Conservation (phyloP, 2,329 filamentous ascomycete species). For the Dothistroma pini region DNA sequence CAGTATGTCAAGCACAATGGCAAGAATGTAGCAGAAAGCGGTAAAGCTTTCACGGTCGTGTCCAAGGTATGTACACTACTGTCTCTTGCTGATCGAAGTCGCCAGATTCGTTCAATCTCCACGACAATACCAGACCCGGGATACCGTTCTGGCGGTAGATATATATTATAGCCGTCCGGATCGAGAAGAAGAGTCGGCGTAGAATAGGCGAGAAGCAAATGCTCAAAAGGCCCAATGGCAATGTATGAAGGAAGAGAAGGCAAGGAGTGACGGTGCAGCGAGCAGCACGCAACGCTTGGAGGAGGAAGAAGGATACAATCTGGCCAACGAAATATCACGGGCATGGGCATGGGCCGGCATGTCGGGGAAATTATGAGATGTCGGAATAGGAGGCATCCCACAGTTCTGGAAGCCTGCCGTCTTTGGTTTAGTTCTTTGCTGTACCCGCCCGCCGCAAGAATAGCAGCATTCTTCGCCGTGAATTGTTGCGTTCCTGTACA, state of each 20-base stretch:
- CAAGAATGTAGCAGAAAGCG: slow-evolving; percentile 10
- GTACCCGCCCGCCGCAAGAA: not conserved
- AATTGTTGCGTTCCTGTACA: not conserved
- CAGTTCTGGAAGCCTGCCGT: slow-evolving; percentile 18
- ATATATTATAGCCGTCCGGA: slow-evolving; percentile 13
- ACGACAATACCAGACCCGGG: not conserved
- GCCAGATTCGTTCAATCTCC: not conserved
- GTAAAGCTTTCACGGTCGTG: slow-evolving; percentile 10
- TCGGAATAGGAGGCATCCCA: slow-evolving; percentile 19
- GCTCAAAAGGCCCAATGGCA: slow-evolving; percentile 12
- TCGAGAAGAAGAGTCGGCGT: slow-evolving; percentile 8
- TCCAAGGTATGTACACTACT: slow-evolving; percentile 23
- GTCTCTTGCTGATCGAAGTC: slow-evolving; percentile 9
- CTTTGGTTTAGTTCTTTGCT: slow-evolving; percentile 13
- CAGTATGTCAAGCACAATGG: not conserved
- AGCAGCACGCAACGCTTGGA: slow-evolving; percentile 26
- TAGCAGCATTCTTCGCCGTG: not conserved
- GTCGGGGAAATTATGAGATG: slow-evolving; percentile 21
- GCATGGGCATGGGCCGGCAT: slow-evolving; percentile 26
- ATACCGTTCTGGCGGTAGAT: not conserved
- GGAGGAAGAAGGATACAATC: slow-evolving; percentile 22
- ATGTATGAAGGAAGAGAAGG: slow-evolving; percentile 21
- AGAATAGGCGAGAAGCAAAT: slow-evolving; percentile 17
- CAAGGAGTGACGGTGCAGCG: slow-evolving; percentile 24
- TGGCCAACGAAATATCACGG: slow-evolving; percentile 24